A percentile compares a stretch with the other conserved stretches of the same genome.
phyloP scores from a whole-genome alignment of 2,329 filamentous ascomycete species.

The Volutella citrinella region DNA sequence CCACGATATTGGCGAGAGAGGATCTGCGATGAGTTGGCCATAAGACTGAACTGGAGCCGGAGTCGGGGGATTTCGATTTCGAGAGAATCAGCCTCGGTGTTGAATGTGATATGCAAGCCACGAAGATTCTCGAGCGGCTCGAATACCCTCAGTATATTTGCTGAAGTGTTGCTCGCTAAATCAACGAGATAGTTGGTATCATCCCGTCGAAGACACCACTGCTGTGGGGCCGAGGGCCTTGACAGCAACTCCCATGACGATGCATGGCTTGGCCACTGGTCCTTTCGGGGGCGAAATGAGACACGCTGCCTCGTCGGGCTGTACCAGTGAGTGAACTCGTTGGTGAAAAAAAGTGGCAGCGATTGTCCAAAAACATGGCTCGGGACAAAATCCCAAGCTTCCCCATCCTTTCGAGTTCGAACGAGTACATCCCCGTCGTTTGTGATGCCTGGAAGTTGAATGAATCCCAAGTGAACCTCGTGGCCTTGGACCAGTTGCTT shows the following conservation, averaged over 20 bases:
- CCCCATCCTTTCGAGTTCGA: conserved; percentile 14
- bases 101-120: conserved; percentile 7
- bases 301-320: conserved; percentile 23
- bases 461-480: conserved; percentile 26
- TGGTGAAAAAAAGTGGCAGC: conserved; percentile 36
- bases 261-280: conserved; percentile 16
- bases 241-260: conserved; percentile 4
- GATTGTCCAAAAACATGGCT: conserved; percentile 17
- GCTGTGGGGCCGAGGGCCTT: background rate
- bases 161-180: no score
- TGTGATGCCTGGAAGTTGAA: no score
- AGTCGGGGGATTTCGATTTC: conserved; percentile 21
- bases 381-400: conserved; percentile 32
- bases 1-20: conserved; percentile 13
- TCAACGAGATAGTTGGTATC: background rate
- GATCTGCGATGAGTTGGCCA: background rate
- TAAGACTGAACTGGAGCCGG: conserved; percentile 8
- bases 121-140: conserved; percentile 7
- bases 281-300: conserved; percentile 33
- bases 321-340: conserved; percentile 47
- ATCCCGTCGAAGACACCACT: conserved; percentile 3
- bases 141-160: no score
- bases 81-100: background rate
- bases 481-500: conserved; percentile 28
- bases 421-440: conserved; percentile 33